Evolutionary conservation across 768 basidiomycete species (phyloP), one percentile per base, ranked within the genome.

Genomic region (Kwoniella shandongensis): DNA sequence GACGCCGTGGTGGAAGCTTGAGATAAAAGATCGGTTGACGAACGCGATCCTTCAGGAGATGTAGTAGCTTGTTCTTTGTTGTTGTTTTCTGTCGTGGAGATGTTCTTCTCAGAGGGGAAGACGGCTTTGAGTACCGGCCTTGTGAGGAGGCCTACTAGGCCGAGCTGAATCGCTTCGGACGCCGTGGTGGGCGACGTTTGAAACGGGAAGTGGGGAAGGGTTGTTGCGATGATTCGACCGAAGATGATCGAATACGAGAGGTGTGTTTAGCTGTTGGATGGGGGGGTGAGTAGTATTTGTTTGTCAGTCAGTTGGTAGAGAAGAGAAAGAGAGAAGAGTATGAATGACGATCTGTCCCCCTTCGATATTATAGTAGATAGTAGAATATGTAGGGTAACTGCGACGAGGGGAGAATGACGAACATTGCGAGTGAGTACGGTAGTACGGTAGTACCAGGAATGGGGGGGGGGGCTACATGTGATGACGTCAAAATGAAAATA

Each of bases 81-180:
- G 44, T 7, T 47, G 54, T 22, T 57, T 38, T 30, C 44, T 23
- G 26, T 54, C 38, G 44, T 6, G 11, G 47, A 36, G 40, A 57
- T 42, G 26, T 51, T 35, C 27, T 41, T 49, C 38, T 62, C 66
- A 1, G 61, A 60, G 10, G 68, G 64, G 45, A 74, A 76, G 51
- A 74, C 67, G 32, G 75, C 61, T 51, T 70, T 62, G 53, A 76
- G 64, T 57, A 76, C 71, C 30, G 75, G 75, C 40, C 70, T 44
- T 15, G 69, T 65, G 36, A 74, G 62, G 13, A 73, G 71, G 62
- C 71, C 75, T 36, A 73, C 66, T 44, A 74, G 66, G 53, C 73
- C 75, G 44, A 76, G 66, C 57, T 73, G 68, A 23, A 76, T 53
- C 18, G 68, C 64, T 69, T 67, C 57, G 44, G 72, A 62, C 48